Conservation (phyloP, 441 rosid genomes). For the Manihot esculenta region DNA sequence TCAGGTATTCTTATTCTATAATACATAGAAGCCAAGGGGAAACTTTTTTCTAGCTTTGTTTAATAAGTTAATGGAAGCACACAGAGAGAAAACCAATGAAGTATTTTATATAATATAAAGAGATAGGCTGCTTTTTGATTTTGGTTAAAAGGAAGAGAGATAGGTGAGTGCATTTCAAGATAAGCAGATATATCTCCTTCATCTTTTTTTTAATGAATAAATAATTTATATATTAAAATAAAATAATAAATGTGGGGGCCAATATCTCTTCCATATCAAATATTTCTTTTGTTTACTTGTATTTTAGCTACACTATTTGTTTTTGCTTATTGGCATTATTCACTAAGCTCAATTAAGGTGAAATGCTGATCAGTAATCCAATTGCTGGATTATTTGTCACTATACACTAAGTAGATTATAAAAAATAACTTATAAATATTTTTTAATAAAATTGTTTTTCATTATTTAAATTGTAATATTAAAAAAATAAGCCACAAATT, state of each 20-base stretch:
- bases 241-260: no score
- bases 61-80: slow-evolving; percentile 19
- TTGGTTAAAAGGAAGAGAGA: not conserved
- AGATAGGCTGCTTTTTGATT: slow-evolving; percentile 20
- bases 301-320: not conserved
- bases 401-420: no score
- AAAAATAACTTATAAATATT: no score
- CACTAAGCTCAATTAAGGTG: no score
- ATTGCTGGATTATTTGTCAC: no score
- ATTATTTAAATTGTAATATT: no score
- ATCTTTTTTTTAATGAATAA: slow-evolving; percentile 6
- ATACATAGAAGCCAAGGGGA: slow-evolving; percentile 13
- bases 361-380: no score
- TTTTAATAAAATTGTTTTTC: no score
- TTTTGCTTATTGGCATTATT: no score
- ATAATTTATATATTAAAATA: no score
- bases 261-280: slow-evolving; percentile 6
- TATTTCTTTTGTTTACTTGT: slow-evolving; percentile 15
- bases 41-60: slow-evolving; percentile 2
- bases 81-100: not conserved
- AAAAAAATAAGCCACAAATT: no score
- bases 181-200: not conserved
- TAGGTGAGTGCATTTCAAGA: slow-evolving; percentile 2
- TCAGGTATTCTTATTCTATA: slow-evolving; percentile 8
- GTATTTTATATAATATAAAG: slow-evolving; percentile 29